Percentiles rank a stretch among this genome's conserved stretches.
Evolutionary conservation across 257 asterid genomes (phyloP).

Genomic region (Solanum peruvianum): DNA sequence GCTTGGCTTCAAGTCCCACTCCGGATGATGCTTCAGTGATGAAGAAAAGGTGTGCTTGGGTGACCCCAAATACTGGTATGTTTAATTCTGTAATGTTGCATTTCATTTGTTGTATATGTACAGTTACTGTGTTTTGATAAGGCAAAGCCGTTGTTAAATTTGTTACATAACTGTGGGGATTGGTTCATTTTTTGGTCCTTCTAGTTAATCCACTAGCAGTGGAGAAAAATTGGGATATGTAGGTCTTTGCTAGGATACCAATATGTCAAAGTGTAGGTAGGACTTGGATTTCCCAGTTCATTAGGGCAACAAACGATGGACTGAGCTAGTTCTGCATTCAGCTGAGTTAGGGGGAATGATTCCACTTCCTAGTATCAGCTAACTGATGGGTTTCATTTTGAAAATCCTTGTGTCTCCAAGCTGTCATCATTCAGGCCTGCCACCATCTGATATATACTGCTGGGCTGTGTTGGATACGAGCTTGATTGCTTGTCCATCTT

Average conservation of each 20-base stretch:
- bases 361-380: neutral
- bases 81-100: neutral
- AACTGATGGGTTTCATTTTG: neutral
- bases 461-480: neutral
- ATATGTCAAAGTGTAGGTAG: neutral
- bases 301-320: neutral
- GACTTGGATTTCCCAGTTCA: neutral
- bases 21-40: conserved; percentile 26
- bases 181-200: neutral
- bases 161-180: neutral
- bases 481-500: neutral
- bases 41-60: conserved; percentile 95
- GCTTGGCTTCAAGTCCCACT: conserved; percentile 1
- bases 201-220: neutral
- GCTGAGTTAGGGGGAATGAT: neutral
- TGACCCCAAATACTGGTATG: conserved; percentile 81
- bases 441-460: neutral
- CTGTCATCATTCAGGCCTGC: neutral
- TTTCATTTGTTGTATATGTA: neutral
- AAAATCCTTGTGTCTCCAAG: neutral
- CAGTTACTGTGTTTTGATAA: neutral
- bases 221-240: neutral
- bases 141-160: neutral
- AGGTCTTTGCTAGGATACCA: neutral
- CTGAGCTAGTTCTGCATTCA: neutral